Evolutionary conservation across 164 flowering plant genomes (phyloP).

Genomic region (Annona cherimola): DNA sequence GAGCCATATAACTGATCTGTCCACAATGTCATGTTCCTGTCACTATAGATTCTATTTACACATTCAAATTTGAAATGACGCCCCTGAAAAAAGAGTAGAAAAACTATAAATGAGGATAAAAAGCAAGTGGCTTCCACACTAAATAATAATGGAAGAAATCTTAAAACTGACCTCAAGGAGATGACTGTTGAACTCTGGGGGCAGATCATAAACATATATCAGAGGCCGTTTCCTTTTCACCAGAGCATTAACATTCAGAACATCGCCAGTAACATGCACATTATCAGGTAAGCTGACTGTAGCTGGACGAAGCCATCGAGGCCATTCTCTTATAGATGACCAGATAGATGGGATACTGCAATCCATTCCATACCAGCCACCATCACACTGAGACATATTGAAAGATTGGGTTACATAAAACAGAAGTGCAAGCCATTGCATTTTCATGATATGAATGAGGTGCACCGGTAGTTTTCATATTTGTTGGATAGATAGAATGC

Average conservation of each 20-base stretch:
- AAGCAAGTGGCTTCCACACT: neutral
- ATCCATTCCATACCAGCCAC: conserved; percentile 91
- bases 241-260: conserved; percentile 42
- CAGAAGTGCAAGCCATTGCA: no score
- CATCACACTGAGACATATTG: conserved; percentile 48
- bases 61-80: conserved; percentile 91
- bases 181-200: conserved; percentile 80
- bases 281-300: conserved; percentile 50
- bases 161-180: conserved; percentile 78
- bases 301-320: conserved; percentile 92
- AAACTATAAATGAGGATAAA: neutral
- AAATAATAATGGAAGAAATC: conserved; percentile 1
- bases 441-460: no score
- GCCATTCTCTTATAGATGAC: conserved; percentile 73
- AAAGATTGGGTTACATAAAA: neutral
- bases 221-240: conserved; percentile 90
- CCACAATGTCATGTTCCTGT: conserved; percentile 74
- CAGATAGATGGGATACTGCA: conserved; percentile 83
- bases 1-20: conserved; percentile 88
- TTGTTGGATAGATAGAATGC: no score
- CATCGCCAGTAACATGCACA: conserved; percentile 21
- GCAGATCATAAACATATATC: conserved; percentile 90
- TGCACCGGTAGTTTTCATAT: no score
- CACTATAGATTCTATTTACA: conserved; percentile 78
- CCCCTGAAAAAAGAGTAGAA: conserved; percentile 46